phyloP scores from a whole-genome alignment of 768 basidiomycete species.

The Rhodotorula sphaerocarpa region DNA sequence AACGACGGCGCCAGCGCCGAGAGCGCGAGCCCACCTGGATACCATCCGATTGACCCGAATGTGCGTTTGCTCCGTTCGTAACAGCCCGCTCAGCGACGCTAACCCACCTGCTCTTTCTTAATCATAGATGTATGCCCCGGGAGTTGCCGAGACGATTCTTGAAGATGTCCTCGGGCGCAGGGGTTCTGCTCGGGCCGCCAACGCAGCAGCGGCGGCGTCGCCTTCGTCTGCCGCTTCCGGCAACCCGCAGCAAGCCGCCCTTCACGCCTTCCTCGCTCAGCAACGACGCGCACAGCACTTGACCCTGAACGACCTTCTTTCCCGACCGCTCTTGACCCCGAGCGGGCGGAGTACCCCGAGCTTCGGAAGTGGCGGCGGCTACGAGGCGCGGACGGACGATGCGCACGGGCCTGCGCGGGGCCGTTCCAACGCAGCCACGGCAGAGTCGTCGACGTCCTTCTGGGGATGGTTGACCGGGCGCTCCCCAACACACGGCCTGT shows the following conservation, averaged over 20 bases:
- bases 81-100: too few species aligned
- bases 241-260: conserved; percentile 1
- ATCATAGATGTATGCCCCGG: conserved; percentile 34
- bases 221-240: not conserved
- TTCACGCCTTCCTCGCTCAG: conserved; percentile 3
- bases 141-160: conserved; percentile 43
- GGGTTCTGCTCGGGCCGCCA: not conserved
- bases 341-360: conserved; percentile 1
- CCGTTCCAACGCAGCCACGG: too few species aligned
- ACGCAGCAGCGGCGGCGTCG: not conserved
- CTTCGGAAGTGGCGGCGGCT: not conserved
- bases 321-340: not conserved
- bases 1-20: not conserved
- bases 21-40: conserved; percentile 23
- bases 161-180: conserved; percentile 19
- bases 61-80: conserved; percentile 5
- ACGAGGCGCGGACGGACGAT: conserved; percentile 9
- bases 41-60: conserved; percentile 30
- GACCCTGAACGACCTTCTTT: too few species aligned
- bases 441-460: not conserved
- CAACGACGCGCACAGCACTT: not conserved
- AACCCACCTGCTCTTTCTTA: too few species aligned
- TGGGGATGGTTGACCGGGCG: conserved; percentile 13
- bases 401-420: not conserved
- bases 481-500: too few species aligned